Evolutionary conservation across 257 asterid species (phyloP), one percentile per base, ranked within the genome.

Genomic region (Pogostemon cablin): DNA sequence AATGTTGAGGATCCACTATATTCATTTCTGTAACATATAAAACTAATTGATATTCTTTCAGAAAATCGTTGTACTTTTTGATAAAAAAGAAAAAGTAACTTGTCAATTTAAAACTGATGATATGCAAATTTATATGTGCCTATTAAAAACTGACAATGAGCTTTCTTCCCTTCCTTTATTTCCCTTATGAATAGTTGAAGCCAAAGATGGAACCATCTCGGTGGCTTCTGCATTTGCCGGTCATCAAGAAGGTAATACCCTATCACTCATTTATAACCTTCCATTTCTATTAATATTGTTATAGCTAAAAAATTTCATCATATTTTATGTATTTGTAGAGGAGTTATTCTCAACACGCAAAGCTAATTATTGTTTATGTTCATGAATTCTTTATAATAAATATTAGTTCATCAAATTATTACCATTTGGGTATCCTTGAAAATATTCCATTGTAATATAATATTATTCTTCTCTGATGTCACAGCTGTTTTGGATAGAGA

Each of bases 401-500:
- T 63, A 55, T 50, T 66, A 47, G 8, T 20, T 3, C 39, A 4
- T 4, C 44, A 8, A 64, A 38, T 69, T 35, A 37, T 37, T 25
- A 25, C 41, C 62, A 34, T 37, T 20, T 12, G 4, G 63, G 55
- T 17, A n/a, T 54, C 59, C 55, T 57, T 62, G 43, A 25, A 0
- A 25, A 25, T 25, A 25, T 25, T 25, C 32, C 32, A 25, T 25
- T 25, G 32, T 25, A 25, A 25, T 25, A 9, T 63, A 53, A 62
- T 59, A 15, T n/a, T 62, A 34, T 47, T 74, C 12, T 54, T 38
- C 48, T 73, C 65, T 68, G 60, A 62, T 72, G 67, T 41, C 59
- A 70, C 90, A 95, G 99, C 90, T 81, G 93, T 95, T 62, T 88
- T 82, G 85, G 92, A 85, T 79, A 90, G 96, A 80, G 99, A 95